Base-by-base conservation (phyloP, 768 basidiomycete species). In the Cubamyces sp. region DNA sequence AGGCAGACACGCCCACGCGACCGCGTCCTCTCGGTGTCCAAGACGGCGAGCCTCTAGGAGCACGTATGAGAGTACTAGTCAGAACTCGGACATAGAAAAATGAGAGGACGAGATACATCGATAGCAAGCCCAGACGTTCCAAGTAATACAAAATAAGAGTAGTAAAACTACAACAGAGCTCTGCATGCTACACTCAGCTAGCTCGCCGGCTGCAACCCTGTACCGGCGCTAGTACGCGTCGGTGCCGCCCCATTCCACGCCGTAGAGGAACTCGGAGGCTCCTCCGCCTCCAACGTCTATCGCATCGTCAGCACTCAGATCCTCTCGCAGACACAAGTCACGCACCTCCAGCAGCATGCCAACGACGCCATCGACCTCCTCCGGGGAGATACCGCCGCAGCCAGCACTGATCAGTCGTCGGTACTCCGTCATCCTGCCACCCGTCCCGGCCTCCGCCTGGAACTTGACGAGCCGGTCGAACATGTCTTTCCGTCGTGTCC, bases 361-460 rank as follows among this genome's bases (percentile, higher is more conserved):
- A 62, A 97, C 80, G 5, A 95, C 88, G 62, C 85, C 84, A 69
- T 98, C 96, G 40, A 98, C 91, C 64, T 98, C 95, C n/a, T 85
- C 80, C 1, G 90, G 86, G 3, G 89, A 84, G 30, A 95, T 83
- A 0, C 92, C 91, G 23, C 94, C 94, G 76, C 93, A 96, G 0
- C 93, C 95, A 16, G 93, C 88, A 34, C 90, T 89, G 68, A 99
- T 95, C 54, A 99, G 74, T 64, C 88, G 81, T 67, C 95, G 80
- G 73, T 98, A 99, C 66, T 96, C 91, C 5, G 84, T 81, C 87
- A 98, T 96, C 64, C 88, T 82, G 42, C 91, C 92, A 30, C 90
- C 87, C 0, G 95, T 97, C 5, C 96, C 96, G 0, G 91, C 88
- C 74, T 96, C 93, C 19, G 92, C 90, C 72, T 95, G 91, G 75